Evolutionary conservation across 192 early-diverging fungal species (phyloP).

Genomic region (Ambispora gerdemannii): DNA sequence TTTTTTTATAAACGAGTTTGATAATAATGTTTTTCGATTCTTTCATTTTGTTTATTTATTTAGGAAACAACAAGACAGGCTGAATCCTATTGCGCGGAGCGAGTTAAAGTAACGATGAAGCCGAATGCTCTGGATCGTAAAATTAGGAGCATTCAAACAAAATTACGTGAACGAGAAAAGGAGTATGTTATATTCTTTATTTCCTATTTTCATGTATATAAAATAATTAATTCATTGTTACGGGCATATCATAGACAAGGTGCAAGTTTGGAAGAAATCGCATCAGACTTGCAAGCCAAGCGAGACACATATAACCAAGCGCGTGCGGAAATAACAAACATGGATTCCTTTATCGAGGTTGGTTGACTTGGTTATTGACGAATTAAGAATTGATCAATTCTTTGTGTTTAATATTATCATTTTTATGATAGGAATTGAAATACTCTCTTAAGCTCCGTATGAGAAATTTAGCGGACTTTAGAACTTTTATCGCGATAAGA

Average conservation of each 20-base stretch:
- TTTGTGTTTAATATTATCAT: neutral
- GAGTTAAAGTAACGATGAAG: constrained; percentile 53
- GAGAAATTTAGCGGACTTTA: constrained; percentile 64
- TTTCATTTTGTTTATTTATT: neutral
- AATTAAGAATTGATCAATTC: neutral
- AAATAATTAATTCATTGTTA: neutral
- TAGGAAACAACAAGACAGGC: constrained; percentile 54
- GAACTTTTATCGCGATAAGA: constrained; percentile 67
- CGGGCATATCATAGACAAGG: constrained; percentile 41
- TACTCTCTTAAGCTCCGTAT: constrained; percentile 57
- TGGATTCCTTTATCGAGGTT: constrained; percentile 51
- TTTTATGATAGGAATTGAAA: constrained; percentile 44
- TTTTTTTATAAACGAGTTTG: too few species aligned
- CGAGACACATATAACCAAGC: constrained; percentile 54
- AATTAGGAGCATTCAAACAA: constrained; percentile 49
- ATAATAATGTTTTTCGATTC: too few species aligned
- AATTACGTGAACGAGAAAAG: constrained; percentile 55
- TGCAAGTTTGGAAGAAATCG: constrained; percentile 58
- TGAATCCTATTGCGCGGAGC: constrained; percentile 53
- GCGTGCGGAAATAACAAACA: constrained; percentile 47
- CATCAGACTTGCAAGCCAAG: constrained; percentile 48
- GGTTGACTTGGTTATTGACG: too few species aligned
- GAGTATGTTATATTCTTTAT: constrained; percentile 20
- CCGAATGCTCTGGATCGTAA: constrained; percentile 56
- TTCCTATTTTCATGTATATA: neutral